phyloP scores from a whole-genome alignment of 2,329 filamentous ascomycete genomes.

The Venturia aucupariae region DNA sequence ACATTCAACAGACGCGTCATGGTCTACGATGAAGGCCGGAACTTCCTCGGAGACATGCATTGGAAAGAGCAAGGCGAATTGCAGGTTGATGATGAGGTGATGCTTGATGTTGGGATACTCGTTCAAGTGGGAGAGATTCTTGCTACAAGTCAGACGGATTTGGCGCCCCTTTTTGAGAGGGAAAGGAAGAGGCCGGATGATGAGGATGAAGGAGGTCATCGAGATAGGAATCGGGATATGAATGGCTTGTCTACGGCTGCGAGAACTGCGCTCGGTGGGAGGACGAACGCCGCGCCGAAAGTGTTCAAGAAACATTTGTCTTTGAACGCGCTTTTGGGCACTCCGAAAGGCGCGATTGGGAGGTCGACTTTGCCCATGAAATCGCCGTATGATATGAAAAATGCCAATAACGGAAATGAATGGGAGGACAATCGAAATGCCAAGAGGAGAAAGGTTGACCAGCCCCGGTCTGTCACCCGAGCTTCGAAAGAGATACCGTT shows the following conservation, averaged over 20 bases:
- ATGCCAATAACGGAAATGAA: conserved; percentile 1
- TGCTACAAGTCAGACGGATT: conserved; percentile 66
- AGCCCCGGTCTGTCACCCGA: neutral
- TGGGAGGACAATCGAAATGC: neutral
- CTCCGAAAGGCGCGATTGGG: conserved; percentile 53
- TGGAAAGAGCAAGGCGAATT: conserved; percentile 63
- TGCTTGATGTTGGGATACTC: conserved; percentile 65
- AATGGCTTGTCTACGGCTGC: conserved; percentile 30
- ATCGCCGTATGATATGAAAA: conserved; percentile 58
- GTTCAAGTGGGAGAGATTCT: conserved; percentile 72
- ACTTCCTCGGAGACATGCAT: conserved; percentile 77
- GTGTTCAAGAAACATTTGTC: conserved; percentile 47
- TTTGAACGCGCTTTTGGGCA: conserved; percentile 55
- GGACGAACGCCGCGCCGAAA: conserved; percentile 17
- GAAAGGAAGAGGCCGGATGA: conserved; percentile 38
- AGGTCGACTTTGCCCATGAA: conserved; percentile 48
- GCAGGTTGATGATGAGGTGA: conserved; percentile 64
- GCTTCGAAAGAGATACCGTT: conserved; percentile 18
- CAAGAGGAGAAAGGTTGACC: conserved; percentile 9
- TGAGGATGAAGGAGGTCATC: conserved; percentile 25
- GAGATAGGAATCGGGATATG: conserved; percentile 17
- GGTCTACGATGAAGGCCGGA: conserved; percentile 75
- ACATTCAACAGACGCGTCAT: conserved; percentile 86
- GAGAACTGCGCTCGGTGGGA: conserved; percentile 15
- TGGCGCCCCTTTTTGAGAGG: conserved; percentile 66